These are phyloP conservation scores for Malassezia yamatoensis DNA, from an alignment of 1,284 basidiomycete genomes.

Conservation along the genomic window DNA sequence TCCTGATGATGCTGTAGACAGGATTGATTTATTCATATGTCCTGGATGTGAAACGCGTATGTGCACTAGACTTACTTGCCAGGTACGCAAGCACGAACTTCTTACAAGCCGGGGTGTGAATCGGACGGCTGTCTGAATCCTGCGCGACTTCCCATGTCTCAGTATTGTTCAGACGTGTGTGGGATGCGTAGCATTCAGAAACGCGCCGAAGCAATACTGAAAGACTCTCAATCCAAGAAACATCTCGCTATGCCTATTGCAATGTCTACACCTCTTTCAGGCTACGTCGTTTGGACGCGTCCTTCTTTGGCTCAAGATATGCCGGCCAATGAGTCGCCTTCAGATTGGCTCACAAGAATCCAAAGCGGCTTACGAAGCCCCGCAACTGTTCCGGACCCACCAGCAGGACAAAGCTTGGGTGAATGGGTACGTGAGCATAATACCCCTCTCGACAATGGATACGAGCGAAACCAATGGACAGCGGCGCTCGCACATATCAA, in stretches of 20 bases:
- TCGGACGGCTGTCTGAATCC: constrained; percentile 22
- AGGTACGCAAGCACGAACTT: constrained; percentile 20
- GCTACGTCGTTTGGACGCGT: constrained; percentile 6
- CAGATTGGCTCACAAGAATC: constrained; percentile 2
- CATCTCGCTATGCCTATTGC: neutral
- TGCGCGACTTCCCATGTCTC: constrained; percentile 26
- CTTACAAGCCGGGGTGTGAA: constrained; percentile 26
- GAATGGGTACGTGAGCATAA: constrained; percentile 3
- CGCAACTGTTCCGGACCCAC: neutral
- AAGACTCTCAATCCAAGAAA: neutral
- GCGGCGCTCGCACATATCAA: neutral
- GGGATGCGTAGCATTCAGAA: constrained; percentile 21
- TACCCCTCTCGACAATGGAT: neutral
- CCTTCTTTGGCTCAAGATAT: neutral
- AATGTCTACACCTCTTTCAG: neutral
- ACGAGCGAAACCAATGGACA: neutral
- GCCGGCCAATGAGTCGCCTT: neutral
- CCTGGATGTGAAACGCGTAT: constrained; percentile 23
- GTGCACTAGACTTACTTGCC: neutral
- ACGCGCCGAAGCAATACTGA: constrained; percentile 6
- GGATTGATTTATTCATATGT: constrained; percentile 37
- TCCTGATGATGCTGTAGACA: constrained; percentile 23
- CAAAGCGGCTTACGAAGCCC: neutral
- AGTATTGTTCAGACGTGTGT: constrained; percentile 35
- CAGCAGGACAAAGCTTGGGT: constrained; percentile 8